Conservation (phyloP, 768 basidiomycete genomes). For the Kwoniella sp. region DNA sequence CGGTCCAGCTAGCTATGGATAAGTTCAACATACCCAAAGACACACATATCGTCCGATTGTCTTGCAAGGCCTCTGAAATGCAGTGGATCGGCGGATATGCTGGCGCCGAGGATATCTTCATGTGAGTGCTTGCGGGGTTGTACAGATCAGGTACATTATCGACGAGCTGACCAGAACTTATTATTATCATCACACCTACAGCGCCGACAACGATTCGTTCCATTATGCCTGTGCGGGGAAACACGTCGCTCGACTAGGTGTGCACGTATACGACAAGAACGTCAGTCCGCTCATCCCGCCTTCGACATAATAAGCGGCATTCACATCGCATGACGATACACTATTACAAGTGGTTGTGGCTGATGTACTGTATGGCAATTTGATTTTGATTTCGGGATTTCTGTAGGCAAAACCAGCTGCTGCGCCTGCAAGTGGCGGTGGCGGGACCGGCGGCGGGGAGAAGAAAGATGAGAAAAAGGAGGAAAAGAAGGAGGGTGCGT, state of each 20-base stretch:
- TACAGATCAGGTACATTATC: neutral
- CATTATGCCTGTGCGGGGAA: slow-evolving; percentile 54
- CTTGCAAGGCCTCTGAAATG: slow-evolving; percentile 45
- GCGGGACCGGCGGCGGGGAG: slow-evolving; percentile 7
- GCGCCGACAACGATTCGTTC: slow-evolving; percentile 54
- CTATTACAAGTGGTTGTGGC: no score
- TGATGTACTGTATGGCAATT: neutral
- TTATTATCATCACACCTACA: slow-evolving; percentile 17
- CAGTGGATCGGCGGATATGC: slow-evolving; percentile 46
- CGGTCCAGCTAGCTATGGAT: slow-evolving; percentile 41
- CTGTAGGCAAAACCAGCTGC: slow-evolving; percentile 20
- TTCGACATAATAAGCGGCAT: neutral
- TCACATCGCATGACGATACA: no score
- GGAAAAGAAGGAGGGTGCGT: slow-evolving; percentile 18
- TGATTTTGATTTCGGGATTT: no score
- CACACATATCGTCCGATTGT: slow-evolving; percentile 43
- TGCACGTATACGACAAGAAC: slow-evolving; percentile 49
- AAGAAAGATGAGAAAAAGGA: slow-evolving; percentile 12
- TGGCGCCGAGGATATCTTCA: slow-evolving; percentile 39
- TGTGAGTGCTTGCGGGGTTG: slow-evolving; percentile 28
- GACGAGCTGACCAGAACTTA: neutral
- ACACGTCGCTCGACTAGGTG: slow-evolving; percentile 48
- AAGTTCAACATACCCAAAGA: slow-evolving; percentile 49
- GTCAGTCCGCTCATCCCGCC: slow-evolving; percentile 25
- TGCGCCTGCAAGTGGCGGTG: slow-evolving; percentile 19